Evolutionary conservation across 2,329 filamentous ascomycete genomes (phyloP), one percentile per base, ranked within the genome.

Genomic region (Blastomyces percursus): DNA sequence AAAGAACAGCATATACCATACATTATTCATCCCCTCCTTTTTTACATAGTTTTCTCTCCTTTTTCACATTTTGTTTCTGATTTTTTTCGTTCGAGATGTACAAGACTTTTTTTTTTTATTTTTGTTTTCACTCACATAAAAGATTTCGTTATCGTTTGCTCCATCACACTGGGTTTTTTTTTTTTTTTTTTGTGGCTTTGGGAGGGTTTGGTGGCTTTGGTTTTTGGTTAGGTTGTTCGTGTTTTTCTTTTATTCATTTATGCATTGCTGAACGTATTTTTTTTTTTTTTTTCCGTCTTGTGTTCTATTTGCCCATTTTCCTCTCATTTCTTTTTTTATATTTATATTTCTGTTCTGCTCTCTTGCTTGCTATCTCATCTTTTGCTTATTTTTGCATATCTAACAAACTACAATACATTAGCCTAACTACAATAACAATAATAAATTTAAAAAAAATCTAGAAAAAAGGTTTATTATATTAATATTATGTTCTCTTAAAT

Each of bases 241-340:
- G 32, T 21, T n/a, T n/a, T 35, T 21, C 57, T 48, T 61, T 55
- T n/a, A 54, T 46, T 24, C 16, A n/a, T 46, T 46, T n/a, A 46
- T 46, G 40, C 51, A 57, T 57, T 62, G 46, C 30, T 57, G 32
- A 12, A 12, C 7, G 52, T n/a, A n/a, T n/a, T n/a, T n/a, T n/a
- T n/a, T n/a, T n/a, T 48, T 19, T 56, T 56, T 16, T 24, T 55
- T 61, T 57, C 21, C 30, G 38, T 54, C 46, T 42, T 55, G 59
- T 30, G 16, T 21, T 61, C n/a, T 5, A 9, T 56, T 46, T 56
- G 40, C 7, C 19, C 14, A 3, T 14, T 46, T 21, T 46, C 8
- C 27, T 30, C 27, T 30, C 27, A 30, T 16, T 51, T 38, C 27
- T 44, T 42, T 16, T 8, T 30, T 40, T 61, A 9, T 12, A 35